phyloP scores from a whole-genome alignment of 2,329 filamentous ascomycete species.

The Neospermospora avenae region DNA sequence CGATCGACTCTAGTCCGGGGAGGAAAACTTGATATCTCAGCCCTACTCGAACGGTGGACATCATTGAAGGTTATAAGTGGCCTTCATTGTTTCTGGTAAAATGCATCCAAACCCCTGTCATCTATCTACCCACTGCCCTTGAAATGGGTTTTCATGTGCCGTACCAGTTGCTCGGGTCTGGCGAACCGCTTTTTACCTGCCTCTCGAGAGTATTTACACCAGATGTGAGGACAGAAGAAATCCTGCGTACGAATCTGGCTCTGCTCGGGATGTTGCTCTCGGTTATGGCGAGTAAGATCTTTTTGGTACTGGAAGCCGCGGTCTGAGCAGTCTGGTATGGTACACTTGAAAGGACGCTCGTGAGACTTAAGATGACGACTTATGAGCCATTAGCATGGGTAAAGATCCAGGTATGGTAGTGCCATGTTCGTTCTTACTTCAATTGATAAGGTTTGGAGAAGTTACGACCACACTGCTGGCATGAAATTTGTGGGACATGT shows the following conservation, averaged over 20 bases:
- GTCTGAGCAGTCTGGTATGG: background rate
- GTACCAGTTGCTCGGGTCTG: background rate
- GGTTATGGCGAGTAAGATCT: background rate
- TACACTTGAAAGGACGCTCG: background rate
- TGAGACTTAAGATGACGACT: background rate
- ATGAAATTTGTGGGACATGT: background rate
- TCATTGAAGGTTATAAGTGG: background rate
- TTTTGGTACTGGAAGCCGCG: background rate
- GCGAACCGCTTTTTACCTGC: background rate
- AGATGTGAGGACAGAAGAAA: background rate
- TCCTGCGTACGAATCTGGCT: background rate
- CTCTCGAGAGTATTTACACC: background rate
- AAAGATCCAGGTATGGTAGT: background rate
- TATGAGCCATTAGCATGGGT: background rate
- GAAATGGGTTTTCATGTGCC: background rate
- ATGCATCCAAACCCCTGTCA: background rate
- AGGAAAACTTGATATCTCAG: background rate
- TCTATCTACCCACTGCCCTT: background rate
- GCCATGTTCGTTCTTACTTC: background rate
- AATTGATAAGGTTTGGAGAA: background rate
- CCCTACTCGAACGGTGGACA: background rate
- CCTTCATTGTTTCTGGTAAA: background rate
- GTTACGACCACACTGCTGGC: background rate
- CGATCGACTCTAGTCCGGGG: background rate
- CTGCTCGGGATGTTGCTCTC: background rate